Base-by-base conservation (phyloP, 2,329 filamentous ascomycete genomes). In the Hypoxylon sp. region DNA sequence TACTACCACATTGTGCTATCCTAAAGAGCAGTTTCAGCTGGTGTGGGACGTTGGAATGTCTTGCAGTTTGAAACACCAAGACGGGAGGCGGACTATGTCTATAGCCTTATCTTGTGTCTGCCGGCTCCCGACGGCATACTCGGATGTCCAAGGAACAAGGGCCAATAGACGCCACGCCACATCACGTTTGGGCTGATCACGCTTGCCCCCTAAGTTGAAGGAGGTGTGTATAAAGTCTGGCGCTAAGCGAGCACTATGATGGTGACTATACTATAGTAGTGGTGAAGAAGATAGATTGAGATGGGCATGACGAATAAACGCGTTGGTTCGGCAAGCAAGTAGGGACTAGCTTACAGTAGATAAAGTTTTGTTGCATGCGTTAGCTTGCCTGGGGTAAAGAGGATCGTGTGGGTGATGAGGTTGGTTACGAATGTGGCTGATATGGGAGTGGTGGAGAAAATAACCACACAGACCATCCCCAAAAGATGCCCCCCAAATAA, bases 351-450 rank as follows among this genome's bases (percentile, higher is more conserved):
- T 17, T 59, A 52, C 47, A 35, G 35, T 67, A 68, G 64, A 68
- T 66, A 60, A 59, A 42, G 44, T 53, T 63, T 63, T 65, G 51
- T 63, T 71, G 51, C 63, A 69, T 69, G 63, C 54, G 59, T 67
- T 63, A 70, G 63, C 61, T 53, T 35, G 35, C 31, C 55, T 59
- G 55, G 59, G 66, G 59, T 64, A 69, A 44, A 44, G 51, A 42
- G 37, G 50, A 62, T 67, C 48, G 50, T 52, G 61, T 59, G 39
- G 53, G 29, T 31, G 29, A 42, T 55, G 39, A 47, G 47, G 42
- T 29, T 54, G 53, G 48, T 57, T 37, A 59, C 13, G 44, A 59
- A 42, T 71, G 70, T 70, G 70, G 70, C 68, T 73, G 50, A 22
- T 22, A 22, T 22, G 19, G 3, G 1, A 22, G 69, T 72, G 68